phyloP scores from a whole-genome alignment of 345 rosid species.

The Eucalyptus regnans region DNA sequence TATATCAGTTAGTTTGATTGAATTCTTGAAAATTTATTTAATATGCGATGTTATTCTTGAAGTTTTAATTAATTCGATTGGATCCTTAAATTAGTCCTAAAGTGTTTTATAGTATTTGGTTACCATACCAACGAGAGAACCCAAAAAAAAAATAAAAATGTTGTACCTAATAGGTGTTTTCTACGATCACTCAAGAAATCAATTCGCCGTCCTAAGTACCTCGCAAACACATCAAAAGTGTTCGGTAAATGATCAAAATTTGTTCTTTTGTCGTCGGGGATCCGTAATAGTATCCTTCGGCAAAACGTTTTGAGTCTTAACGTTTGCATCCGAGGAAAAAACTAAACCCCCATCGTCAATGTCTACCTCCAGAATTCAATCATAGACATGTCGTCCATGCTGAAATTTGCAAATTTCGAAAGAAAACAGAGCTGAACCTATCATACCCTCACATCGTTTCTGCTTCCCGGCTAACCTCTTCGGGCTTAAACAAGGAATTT shows the following conservation, averaged over 20 bases:
- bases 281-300: neutral
- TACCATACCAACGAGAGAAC: neutral
- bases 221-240: neutral
- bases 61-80: neutral
- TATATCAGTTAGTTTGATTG: neutral
- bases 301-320: neutral
- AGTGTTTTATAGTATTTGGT: neutral
- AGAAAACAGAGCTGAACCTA: neutral
- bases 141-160: neutral
- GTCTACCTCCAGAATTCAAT: neutral
- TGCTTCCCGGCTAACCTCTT: neutral
- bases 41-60: rapidly evolving
- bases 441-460: neutral
- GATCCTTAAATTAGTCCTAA: neutral
- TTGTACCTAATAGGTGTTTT: neutral
- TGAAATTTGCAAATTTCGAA: neutral
- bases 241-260: neutral
- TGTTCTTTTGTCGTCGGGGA: neutral
- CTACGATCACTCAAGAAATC: neutral
- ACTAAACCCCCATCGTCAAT: neutral
- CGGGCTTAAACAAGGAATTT: neutral
- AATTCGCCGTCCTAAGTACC: neutral
- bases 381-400: neutral
- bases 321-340: neutral
- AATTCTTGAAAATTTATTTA: neutral